phyloP scores from a whole-genome alignment of 2,329 filamentous ascomycete genomes.

The Uncinocarpus reesii region DNA sequence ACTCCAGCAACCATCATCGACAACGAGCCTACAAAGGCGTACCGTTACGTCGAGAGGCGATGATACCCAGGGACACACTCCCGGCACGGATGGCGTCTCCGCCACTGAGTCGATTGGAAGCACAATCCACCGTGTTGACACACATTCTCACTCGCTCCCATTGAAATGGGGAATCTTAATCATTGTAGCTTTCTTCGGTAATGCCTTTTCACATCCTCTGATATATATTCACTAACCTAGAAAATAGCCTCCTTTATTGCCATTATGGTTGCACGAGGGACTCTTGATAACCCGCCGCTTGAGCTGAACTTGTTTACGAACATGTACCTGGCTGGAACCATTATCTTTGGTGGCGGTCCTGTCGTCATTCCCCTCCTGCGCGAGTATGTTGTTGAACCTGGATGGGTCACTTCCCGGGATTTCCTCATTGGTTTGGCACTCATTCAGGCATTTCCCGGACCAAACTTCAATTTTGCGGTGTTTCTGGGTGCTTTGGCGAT shows the following conservation, averaged over 20 bases:
- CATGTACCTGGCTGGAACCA: constrained; percentile 62
- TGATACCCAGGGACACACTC: not conserved
- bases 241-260: constrained; percentile 43
- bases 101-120: not conserved
- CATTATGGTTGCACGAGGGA: constrained; percentile 43
- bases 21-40: constrained; percentile 12
- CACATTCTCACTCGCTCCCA: constrained; percentile 15
- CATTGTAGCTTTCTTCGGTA: constrained; percentile 42
- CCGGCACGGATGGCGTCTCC: not conserved
- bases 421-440: constrained; percentile 64
- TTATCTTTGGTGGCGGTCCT: constrained; percentile 55
- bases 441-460: constrained; percentile 59
- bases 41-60: constrained; percentile 14
- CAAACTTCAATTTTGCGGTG: constrained; percentile 44
- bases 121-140: constrained; percentile 5
- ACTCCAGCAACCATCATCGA: constrained; percentile 12
- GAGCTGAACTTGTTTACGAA: constrained; percentile 57
- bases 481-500: constrained; percentile 47
- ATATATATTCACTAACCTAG: constrained; percentile 12
- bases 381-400: constrained; percentile 52
- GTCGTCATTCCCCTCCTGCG: constrained; percentile 55
- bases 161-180: constrained; percentile 22
- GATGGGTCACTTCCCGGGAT: constrained; percentile 60
- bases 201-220: constrained; percentile 17
- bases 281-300: constrained; percentile 34